phyloP scores from a whole-genome alignment of 1,284 basidiomycete species.

The Takashimella tepidaria region DNA sequence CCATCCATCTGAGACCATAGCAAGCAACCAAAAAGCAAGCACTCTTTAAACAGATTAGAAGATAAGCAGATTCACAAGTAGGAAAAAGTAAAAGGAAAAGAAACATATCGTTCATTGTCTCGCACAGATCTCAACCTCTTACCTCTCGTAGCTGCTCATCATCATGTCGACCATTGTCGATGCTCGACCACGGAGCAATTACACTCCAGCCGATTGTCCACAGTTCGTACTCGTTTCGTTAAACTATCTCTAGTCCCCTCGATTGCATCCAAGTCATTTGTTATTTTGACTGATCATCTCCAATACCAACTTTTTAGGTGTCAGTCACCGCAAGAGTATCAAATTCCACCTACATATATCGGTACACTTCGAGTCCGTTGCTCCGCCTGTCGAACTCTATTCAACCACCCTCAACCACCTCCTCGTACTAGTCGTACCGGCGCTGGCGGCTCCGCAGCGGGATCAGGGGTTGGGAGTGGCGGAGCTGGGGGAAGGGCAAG shows the following conservation, averaged over 20 bases:
- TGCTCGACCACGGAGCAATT: constrained; percentile 39
- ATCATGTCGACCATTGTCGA: constrained; percentile 47
- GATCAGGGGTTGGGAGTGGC: constrained; percentile 1
- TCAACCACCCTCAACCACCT: constrained; percentile 36
- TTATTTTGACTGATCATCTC: neutral
- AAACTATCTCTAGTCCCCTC: neutral
- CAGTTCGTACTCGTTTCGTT: constrained; percentile 18
- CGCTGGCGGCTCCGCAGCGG: constrained; percentile 2
- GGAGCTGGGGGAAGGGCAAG: constrained; percentile 4
- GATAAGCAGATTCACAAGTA: no score
- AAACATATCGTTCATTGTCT: no score
- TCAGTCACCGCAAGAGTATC: constrained; percentile 63
- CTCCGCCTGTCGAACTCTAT: constrained; percentile 51
- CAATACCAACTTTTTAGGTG: constrained; percentile 49
- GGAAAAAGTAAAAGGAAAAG: no score
- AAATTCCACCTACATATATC: constrained; percentile 60
- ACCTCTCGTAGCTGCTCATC: neutral
- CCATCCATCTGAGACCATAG: no score
- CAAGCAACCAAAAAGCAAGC: no score
- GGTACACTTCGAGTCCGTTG: constrained; percentile 67
- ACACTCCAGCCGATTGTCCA: constrained; percentile 45
- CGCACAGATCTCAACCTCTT: no score
- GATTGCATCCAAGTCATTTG: neutral
- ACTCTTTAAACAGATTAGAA: no score
- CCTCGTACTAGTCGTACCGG: constrained; percentile 16